A percentile compares a stretch with the other conserved stretches of the same genome.
phyloP scores from a whole-genome alignment of 2,329 filamentous ascomycete genomes.

The Chalaropsis thielavioides region DNA sequence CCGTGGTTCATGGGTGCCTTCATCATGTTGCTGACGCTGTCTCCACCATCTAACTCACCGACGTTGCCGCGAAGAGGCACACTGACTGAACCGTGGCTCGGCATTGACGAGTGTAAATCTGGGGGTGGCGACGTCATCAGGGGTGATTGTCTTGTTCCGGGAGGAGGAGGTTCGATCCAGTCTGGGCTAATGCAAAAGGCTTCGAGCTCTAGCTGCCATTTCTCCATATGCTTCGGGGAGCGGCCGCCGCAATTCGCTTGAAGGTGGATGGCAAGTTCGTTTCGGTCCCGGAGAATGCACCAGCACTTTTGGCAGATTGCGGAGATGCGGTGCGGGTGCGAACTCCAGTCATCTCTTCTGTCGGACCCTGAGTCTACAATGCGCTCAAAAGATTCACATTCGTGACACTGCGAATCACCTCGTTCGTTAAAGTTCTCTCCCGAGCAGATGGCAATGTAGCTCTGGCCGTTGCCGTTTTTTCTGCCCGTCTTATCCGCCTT shows the following conservation, averaged over 20 bases:
- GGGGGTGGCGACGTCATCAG: slow-evolving; percentile 5
- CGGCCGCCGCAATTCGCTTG: slow-evolving; percentile 13
- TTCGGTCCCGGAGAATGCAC: slow-evolving; percentile 12
- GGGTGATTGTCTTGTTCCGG: slow-evolving; percentile 2
- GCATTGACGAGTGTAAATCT: background rate
- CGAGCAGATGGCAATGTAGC: slow-evolving; percentile 17
- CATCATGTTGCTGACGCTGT: background rate
- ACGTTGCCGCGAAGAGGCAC: slow-evolving; percentile 5
- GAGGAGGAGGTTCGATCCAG: slow-evolving; percentile 12
- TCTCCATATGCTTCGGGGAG: slow-evolving; percentile 15
- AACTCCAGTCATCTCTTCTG: slow-evolving; percentile 2
- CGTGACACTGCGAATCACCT: slow-evolving; percentile 16
- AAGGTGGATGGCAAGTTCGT: slow-evolving; percentile 10
- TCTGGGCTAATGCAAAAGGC: slow-evolving; percentile 15
- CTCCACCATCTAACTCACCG: background rate
- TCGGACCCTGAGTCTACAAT: slow-evolving; percentile 6
- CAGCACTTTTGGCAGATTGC: slow-evolving; percentile 17
- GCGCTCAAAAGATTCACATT: slow-evolving; percentile 14
- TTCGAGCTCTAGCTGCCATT: slow-evolving; percentile 15
- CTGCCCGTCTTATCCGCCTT: slow-evolving; percentile 15
- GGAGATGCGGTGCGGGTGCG: slow-evolving; percentile 12
- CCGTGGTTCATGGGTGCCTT: background rate
- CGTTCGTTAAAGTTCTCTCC: slow-evolving; percentile 17
- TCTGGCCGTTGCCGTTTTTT: slow-evolving; percentile 16
- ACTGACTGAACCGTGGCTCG: background rate